Base-by-base conservation (phyloP, 768 basidiomycete species). In the Pluteus cervinus region DNA sequence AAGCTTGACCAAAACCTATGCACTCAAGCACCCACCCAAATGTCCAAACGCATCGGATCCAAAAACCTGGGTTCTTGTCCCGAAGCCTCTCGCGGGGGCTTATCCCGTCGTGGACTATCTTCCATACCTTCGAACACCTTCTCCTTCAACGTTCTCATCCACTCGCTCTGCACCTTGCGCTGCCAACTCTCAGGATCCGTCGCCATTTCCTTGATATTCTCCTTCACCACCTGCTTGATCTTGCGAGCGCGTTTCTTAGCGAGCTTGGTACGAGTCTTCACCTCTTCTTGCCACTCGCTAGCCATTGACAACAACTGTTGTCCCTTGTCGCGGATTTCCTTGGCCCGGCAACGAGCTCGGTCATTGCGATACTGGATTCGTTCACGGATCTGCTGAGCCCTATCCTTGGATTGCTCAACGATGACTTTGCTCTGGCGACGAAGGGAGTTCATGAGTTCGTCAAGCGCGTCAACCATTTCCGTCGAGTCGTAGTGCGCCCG, bases 401-500 rank as follows among this genome's bases (percentile, higher is more conserved):
- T 74, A 49, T 62, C 71, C 61, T 66, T 67, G 12, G 73, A 73
- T 29, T 71, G 64, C 33, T 65, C 58, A 26, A 79, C 55, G 36
- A 73, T 55, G 16, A 47, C 46, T 24, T 66, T 55, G 9, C 71
- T 72, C 42, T 80, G 76, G 35, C 60, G 62, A 8, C 65, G 66
- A 36, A 81, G 69, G 29, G 68, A 69, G 22, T 56, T 59, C 42
- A 71, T 57, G 24, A 83, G 65, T 1, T 68, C 74, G 45, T 83
- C 80, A 21, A 83, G 62, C 3, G 76, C 77, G 17, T 73, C 71
- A 23, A 74, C 52, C 14, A 82, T 60, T 44, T 81, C 79, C 15
- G 68, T 62, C 35, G 79, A 54, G 40, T 82, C 80, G 36, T 60
- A 65, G n/a, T n/a, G n/a, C n/a, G n/a, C n/a, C n/a, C n/a, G n/a